Evolutionary conservation across 1,284 basidiomycete species (phyloP).

Genomic region (Fistulina hepatica): DNA sequence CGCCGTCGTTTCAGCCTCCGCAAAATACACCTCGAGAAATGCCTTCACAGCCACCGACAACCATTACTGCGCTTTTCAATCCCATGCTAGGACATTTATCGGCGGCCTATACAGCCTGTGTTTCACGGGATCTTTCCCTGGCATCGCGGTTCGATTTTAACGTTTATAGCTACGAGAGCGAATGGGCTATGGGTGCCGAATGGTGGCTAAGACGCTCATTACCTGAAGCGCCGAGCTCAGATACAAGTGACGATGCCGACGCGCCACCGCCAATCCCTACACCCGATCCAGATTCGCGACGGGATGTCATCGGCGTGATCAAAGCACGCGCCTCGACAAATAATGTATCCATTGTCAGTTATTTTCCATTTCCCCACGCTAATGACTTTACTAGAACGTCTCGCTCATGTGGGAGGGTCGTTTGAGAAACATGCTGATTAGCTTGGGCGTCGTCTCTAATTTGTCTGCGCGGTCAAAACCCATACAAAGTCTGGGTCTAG

Average conservation of each 20-base stretch:
- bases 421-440: constrained; percentile 82
- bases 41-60: constrained; percentile 74
- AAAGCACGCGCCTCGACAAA: constrained; percentile 85
- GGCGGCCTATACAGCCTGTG: constrained; percentile 82
- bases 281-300: constrained; percentile 15
- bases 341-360: constrained; percentile 43
- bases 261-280: constrained; percentile 12
- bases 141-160: constrained; percentile 95
- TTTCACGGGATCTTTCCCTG: constrained; percentile 79
- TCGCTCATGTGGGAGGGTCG: constrained; percentile 92
- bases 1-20: constrained; percentile 48
- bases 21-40: no score
- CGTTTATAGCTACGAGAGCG: constrained; percentile 92
- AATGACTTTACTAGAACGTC: constrained; percentile 47
- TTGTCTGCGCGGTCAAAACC: constrained; percentile 75
- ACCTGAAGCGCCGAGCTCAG: no score
- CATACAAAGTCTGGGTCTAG: constrained; percentile 79
- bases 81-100: constrained; percentile 95
- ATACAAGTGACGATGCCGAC: constrained; percentile 16
- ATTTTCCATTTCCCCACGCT: constrained; percentile 9
- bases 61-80: constrained; percentile 90
- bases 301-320: constrained; percentile 69
- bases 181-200: constrained; percentile 90
- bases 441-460: constrained; percentile 82
- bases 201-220: constrained; percentile 71